phyloP scores from a whole-genome alignment of 2,329 filamentous ascomycete genomes.

The Amphichorda felina region DNA sequence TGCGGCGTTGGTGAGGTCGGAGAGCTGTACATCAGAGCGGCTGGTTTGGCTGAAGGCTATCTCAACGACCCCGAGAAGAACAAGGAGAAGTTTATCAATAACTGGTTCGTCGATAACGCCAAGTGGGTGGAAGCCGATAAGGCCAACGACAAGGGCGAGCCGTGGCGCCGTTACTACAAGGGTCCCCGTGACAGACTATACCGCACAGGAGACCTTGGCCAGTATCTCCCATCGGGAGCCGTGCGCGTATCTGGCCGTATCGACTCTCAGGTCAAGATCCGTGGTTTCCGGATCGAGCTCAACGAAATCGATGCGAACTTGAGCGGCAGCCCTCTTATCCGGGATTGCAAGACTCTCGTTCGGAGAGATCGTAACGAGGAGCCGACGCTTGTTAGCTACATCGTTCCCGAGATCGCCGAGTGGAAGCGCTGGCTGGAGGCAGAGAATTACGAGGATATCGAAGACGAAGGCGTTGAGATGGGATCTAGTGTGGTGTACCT shows the following conservation, averaged over 20 bases:
- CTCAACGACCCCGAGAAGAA: constrained; percentile 48
- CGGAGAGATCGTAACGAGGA: constrained; percentile 39
- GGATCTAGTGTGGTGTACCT: constrained; percentile 27
- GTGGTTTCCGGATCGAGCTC: constrained; percentile 90
- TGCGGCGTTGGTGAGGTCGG: constrained; percentile 75
- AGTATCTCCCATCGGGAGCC: constrained; percentile 52
- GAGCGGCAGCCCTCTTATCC: constrained; percentile 59
- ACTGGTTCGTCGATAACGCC: constrained; percentile 73
- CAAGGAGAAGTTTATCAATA: constrained; percentile 64
- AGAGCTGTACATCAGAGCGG: constrained; percentile 74
- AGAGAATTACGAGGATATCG: constrained; percentile 38
- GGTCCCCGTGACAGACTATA: constrained; percentile 82
- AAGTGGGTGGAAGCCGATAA: constrained; percentile 57
- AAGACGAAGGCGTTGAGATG: constrained; percentile 38
- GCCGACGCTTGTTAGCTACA: constrained; percentile 75
- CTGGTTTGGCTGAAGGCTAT: constrained; percentile 75
- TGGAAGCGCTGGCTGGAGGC: constrained; percentile 58
- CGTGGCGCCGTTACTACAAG: constrained; percentile 68
- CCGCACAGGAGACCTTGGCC: constrained; percentile 74
- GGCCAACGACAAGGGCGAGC: constrained; percentile 43
- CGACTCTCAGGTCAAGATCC: constrained; percentile 89
- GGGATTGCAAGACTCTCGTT: constrained; percentile 78
- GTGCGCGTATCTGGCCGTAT: constrained; percentile 70
- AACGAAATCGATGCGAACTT: constrained; percentile 85
- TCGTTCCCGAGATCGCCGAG: constrained; percentile 67